Base-by-base conservation (phyloP, 345 rosid genomes). In the Euphorbia tirucalli region DNA sequence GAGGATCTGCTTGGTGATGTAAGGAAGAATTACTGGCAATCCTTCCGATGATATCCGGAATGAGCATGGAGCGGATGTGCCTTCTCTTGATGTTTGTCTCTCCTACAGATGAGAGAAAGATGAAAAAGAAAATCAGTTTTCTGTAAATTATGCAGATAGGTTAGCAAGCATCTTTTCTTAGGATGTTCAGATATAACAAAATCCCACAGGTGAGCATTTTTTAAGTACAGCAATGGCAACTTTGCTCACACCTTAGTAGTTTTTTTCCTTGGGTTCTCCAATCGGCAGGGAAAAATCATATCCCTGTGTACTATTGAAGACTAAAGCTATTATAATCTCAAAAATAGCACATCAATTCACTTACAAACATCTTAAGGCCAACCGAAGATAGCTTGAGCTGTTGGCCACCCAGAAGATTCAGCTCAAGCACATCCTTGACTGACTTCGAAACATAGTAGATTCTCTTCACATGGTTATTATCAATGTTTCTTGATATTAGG, bases 41-140 rank as follows among this genome's bases (percentile, higher is more conserved):
- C 99, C 97, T 70, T 95, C 99, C 27, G 98, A 95, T 4, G 99
- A 90, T 87, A 95, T 92, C 56, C 98, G 87, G 74, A 92, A 95
- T 61, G 83, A 54, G 83, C 99, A 95, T 66, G 90, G 87, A 11
- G 85, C 86, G 37, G 86, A 58, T 69, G 83, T 81, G 56, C 94
- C 97, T 81, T 87, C 97, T 73, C 83, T 86, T 35, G 98, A 83
- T n/a, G 98, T 75, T 81, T 95, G 99, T 30, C 94, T 86, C 83
- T 90, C 98, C 97, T 95, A 43, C 5, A 67, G 14, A 35, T 31
- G 39, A 11, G 39, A 44, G 19, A 4, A 68, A 15, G 19, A 18
- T 21, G 62, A 61, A 52, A 56, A 63, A 32, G 7, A 1, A 5
- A 10, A 16, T 21, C 1, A 60, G 68, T 27, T 41, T 21, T 57